phyloP scores from a whole-genome alignment of 257 asterid species.

The Lithospermum erythrorhizon region DNA sequence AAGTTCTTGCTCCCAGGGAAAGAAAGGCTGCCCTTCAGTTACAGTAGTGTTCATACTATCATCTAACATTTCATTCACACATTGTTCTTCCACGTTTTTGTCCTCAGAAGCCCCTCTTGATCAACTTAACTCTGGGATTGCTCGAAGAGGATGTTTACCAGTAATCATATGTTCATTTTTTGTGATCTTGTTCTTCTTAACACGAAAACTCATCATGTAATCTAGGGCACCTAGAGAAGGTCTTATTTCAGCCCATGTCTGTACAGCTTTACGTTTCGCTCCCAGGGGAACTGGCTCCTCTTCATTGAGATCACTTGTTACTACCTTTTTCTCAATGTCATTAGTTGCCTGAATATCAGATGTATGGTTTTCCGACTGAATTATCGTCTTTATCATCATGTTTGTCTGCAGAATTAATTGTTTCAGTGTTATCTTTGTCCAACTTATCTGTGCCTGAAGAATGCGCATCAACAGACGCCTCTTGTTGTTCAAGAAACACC shows the following conservation, averaged over 20 bases:
- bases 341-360: conserved; percentile 22
- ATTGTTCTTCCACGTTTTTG: conserved; percentile 20
- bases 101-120: conserved; percentile 30
- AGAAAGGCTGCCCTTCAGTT: conserved; percentile 28
- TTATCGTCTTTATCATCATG: conserved; percentile 21
- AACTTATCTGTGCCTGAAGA: not conserved
- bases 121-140: conserved; percentile 33
- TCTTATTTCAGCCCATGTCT: conserved; percentile 59
- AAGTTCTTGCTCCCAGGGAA: conserved; percentile 66
- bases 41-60: conserved; percentile 27
- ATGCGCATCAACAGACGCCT: conserved; percentile 21
- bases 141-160: conserved; percentile 27
- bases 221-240: conserved; percentile 47
- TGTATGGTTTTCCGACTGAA: conserved; percentile 21
- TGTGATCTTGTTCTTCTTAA: conserved; percentile 36
- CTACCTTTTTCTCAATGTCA: conserved; percentile 16
- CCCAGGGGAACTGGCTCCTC: conserved; percentile 24
- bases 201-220: conserved; percentile 51
- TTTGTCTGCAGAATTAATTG: conserved; percentile 29
- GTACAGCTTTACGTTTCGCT: conserved; percentile 33
- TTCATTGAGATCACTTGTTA: not conserved
- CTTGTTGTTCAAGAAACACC: conserved; percentile 55
- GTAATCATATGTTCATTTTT: conserved; percentile 15
- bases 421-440: conserved; percentile 17
- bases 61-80: conserved; percentile 22